Evolutionary conservation across 2,329 filamentous ascomycete species (phyloP), one percentile per base, ranked within the genome.

Genomic region (Aureobasidium sp.): DNA sequence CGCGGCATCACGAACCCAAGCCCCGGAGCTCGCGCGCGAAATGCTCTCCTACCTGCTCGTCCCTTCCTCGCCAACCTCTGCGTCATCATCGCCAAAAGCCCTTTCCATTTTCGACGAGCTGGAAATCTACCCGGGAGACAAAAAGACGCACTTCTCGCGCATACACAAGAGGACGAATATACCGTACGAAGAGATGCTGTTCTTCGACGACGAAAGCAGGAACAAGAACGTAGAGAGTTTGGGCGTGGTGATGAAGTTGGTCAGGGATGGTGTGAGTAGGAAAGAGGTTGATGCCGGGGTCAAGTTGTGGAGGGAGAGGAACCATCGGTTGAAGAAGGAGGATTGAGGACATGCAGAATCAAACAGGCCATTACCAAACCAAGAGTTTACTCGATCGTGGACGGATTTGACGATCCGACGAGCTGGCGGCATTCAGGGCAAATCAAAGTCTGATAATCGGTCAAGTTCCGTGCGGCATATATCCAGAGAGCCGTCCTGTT

Each of bases 181-280:
- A 2, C 71, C 74, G 5, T 95, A 81, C 63, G 79, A 85, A 58
- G 88, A 96, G 42, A 95, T 97, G 85, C 68, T 97, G 29, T 97
- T 97, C 69, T 97, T 97, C 60, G 91, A 97, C 62, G 91, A 97
- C 62, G 91, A 97, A 78, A 76, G 78, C 49, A 74, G 91, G 56
- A 97, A 97, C 65, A 76, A 81, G 55, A 90, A 96, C 65, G 91
- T 95, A 1, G 81, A 85, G 69, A 73, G 78, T 40, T 63, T 96
- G 45, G 90, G 90, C 0, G 86, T 95, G 3, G 87, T 86, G 0
- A 95, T 97, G 81, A 83, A 82, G 64, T 71, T 96, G 45, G 85
- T 97, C 0, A 73, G 79, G 53, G 85, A 95, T 66, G 90, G 90
- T 0, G 81, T 95, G 51, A 84, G 79, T 2, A 84, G 81, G 71